Evolutionary conservation across 208 protist genomes (phyloP), one percentile per base, ranked within the genome.

Genomic region (Acanthamoeba triangularis): DNA sequence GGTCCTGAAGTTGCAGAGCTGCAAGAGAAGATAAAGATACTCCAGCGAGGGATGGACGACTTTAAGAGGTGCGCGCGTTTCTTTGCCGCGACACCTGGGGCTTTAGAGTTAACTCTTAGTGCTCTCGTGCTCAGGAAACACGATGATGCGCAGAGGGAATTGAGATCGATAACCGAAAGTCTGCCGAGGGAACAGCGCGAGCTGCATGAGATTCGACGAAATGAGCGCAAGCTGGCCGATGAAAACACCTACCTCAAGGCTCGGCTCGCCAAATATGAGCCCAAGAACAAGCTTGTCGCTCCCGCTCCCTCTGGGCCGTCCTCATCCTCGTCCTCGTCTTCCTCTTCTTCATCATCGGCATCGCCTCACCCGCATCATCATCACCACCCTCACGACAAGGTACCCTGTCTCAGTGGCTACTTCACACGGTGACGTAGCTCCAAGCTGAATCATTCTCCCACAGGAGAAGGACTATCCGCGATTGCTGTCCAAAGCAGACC

Each of bases 161-260:
- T 94, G 41, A 74, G 52, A 56, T 28, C 52, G 23, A 20, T 94
- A 30, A 54, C 52, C 25, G 90, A 94, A 44, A 78, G 90, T 25
- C 90, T 80, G 35, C 61, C 90, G 0, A 44, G 41, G 52, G 90
- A 94, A 41, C 20, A 72, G 44, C 90, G 90, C 30, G 90, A 94
- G 16, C 63, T 94, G n/a, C 28, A 49, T 20, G 90, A 94, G 10
- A 16, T 94, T 6, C 14, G 47, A 52, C 49, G 25, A 23, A 82
- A 54, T 28, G 90, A 94, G 44, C 35, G 65, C n/a, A 80, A 61
- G 65, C 67, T 94, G 63, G 35, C 25, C 44, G 90, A 94, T 33
- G 90, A 94, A 20, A 41, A 54, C n/a, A 30, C n/a, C n/a, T 33
- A 80, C 13, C 41, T 80, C 41, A 28, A 54, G 30, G 2, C 41